Evolutionary conservation across 2,329 filamentous ascomycete genomes (phyloP).

Genomic region (Aspergillus aculeatus): DNA sequence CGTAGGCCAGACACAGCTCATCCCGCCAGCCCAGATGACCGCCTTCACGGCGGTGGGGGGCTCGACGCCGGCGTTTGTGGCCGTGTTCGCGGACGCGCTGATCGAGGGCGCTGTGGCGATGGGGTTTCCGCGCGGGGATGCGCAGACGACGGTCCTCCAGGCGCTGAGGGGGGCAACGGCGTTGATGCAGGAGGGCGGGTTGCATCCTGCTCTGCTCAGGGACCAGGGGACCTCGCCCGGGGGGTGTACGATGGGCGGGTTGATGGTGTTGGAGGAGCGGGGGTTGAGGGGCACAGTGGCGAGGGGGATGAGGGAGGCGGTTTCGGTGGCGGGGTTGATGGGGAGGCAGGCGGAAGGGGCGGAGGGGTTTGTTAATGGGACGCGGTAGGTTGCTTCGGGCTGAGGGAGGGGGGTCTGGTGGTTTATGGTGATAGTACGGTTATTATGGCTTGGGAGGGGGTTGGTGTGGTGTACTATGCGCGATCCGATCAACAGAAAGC

Average conservation of each 20-base stretch:
- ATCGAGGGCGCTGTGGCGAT: slow-evolving; percentile 63
- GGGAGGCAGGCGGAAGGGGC: slow-evolving; percentile 1
- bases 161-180: slow-evolving; percentile 60
- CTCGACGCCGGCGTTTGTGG: slow-evolving; percentile 61
- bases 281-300: slow-evolving; percentile 55
- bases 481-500: too few relatives aligned
- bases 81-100: slow-evolving; percentile 59
- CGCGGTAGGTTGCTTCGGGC: background rate
- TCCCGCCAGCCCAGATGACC: slow-evolving; percentile 57
- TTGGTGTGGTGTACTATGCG: too few relatives aligned
- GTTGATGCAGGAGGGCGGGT: slow-evolving; percentile 58
- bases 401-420: too few relatives aligned
- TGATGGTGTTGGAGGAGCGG: slow-evolving; percentile 60
- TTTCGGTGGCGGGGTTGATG: slow-evolving; percentile 50
- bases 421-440: too few relatives aligned
- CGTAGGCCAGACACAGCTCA: slow-evolving; percentile 48
- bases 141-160: slow-evolving; percentile 62
- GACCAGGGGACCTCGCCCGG: slow-evolving; percentile 63
- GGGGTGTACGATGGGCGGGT: slow-evolving; percentile 62
- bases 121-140: slow-evolving; percentile 59
- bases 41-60: slow-evolving; percentile 59
- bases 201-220: slow-evolving; percentile 59
- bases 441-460: too few relatives aligned
- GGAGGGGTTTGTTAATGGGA: background rate
- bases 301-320: slow-evolving; percentile 58